Evolutionary conservation across 2,329 filamentous ascomycete genomes (phyloP).

Genomic region (Chaetomiaceae sp.): DNA sequence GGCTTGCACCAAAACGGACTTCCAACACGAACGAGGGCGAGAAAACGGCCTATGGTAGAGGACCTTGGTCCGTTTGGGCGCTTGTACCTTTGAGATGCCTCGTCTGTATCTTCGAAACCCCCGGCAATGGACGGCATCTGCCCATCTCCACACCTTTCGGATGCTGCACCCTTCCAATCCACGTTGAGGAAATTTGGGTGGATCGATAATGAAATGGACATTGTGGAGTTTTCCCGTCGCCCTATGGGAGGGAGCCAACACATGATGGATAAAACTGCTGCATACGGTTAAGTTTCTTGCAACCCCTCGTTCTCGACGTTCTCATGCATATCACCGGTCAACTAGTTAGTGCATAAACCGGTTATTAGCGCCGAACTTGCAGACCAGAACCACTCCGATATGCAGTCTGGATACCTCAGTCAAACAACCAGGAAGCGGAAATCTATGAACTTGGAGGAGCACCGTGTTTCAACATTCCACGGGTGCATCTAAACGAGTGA

Average conservation of each 20-base stretch:
- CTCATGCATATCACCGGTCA: background rate
- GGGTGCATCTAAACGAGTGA: too few relatives aligned
- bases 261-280: too few relatives aligned
- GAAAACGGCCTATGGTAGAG: background rate
- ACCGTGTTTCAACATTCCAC: too few relatives aligned
- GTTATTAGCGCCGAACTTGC: background rate
- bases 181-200: too few relatives aligned
- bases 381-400: background rate
- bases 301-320: background rate
- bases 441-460: too few relatives aligned
- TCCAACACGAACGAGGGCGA: background rate
- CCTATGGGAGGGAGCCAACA: background rate
- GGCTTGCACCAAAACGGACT: constrained; percentile 11
- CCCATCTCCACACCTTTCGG: background rate
- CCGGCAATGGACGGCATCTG: background rate
- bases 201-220: too few relatives aligned
- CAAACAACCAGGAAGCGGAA: background rate
- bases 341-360: background rate
- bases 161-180: background rate
- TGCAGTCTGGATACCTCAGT: background rate
- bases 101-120: background rate
- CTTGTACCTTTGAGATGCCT: constrained; percentile 17
- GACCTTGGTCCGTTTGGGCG: constrained; percentile 8
- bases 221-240: background rate
- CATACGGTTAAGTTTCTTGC: too few relatives aligned